Evolutionary conservation across 176 grass and related monocot genomes (phyloP), one percentile per base, ranked within the genome.

Genomic region (Carex cristatella): DNA sequence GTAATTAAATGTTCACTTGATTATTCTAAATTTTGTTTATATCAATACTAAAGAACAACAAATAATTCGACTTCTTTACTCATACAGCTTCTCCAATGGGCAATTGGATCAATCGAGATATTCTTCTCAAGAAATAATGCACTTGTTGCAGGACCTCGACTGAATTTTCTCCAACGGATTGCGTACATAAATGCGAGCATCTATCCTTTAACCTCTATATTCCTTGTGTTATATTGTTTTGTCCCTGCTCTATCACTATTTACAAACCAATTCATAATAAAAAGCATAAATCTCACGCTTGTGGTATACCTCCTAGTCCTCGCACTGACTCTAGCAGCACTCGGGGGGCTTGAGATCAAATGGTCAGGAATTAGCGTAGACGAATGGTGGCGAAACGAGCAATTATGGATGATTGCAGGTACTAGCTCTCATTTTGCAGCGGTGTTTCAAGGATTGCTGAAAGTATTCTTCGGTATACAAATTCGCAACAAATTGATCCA

Each of bases 201-300:
- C 84, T 86, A 86, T 38, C 72, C 84, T 57, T 86, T 86, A 56
- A 86, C 84, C 23, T 75, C 84, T 14, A 75, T 86, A 32, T 86
- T 86, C 35, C 84, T 86, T 35, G 54, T 86, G 9, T 40, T 86
- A 75, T 86, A 86, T 51, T 77, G 68, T 14, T 65, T 77, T 33
- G 32, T 86, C 5, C 84, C 84, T 5, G 84, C 69, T 38, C n/a
- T 86, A 48, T 78, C 71, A n/a, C 69, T 86, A 16, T 75, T 55
- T 32, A 78, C 84, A 19, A 69, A 70, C 33, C 56, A 86, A 40
- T 76, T 76, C 49, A 86, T 78, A 30, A 38, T 78, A 10, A 10
- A 79, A 16, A 64, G n/a, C 30, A 33, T 65, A n/a, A 79, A 75
- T 37, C 48, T 78, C 32, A 79, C 61, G 5, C 30, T 61, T 18